A percentile compares a stretch with the other conserved stretches of the same genome.
phyloP scores from a whole-genome alignment of 2,329 filamentous ascomycete genomes.

The Fusarium nanum region DNA sequence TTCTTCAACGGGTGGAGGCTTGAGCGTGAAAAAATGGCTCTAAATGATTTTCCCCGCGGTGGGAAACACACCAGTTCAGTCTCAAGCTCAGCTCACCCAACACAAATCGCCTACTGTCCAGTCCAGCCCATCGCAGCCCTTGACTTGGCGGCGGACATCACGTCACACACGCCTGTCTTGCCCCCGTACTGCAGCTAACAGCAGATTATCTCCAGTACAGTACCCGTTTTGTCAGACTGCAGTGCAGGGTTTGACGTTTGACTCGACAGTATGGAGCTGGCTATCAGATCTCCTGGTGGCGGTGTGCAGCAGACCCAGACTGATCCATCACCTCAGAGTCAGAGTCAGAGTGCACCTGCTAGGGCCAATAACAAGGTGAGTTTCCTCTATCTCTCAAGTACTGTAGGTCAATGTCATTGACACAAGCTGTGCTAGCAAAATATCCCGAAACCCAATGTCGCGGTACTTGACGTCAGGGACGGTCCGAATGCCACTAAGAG shows the following conservation, averaged over 20 bases:
- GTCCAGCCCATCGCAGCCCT: neutral
- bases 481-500: constrained; percentile 11
- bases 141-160: constrained; percentile 1
- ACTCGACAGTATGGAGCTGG: neutral
- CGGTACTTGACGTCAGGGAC: constrained; percentile 27
- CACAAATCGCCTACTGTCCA: neutral
- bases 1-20: neutral
- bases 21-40: neutral
- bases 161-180: constrained; percentile 3
- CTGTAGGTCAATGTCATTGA: neutral
- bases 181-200: neutral
- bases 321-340: neutral
- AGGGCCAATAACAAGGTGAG: constrained; percentile 1
- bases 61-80: neutral
- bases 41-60: neutral
- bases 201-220: neutral
- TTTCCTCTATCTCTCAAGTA: neutral
- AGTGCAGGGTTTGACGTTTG: neutral
- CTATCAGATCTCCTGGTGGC: constrained; percentile 7
- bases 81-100: neutral
- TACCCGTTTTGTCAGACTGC: constrained; percentile 3
- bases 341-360: neutral
- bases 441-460: constrained; percentile 24
- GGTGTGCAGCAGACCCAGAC: neutral
- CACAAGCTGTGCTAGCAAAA: constrained; percentile 2